phyloP scores from a whole-genome alignment of 1,284 basidiomycete genomes.

The Ceratobasidium sp. region DNA sequence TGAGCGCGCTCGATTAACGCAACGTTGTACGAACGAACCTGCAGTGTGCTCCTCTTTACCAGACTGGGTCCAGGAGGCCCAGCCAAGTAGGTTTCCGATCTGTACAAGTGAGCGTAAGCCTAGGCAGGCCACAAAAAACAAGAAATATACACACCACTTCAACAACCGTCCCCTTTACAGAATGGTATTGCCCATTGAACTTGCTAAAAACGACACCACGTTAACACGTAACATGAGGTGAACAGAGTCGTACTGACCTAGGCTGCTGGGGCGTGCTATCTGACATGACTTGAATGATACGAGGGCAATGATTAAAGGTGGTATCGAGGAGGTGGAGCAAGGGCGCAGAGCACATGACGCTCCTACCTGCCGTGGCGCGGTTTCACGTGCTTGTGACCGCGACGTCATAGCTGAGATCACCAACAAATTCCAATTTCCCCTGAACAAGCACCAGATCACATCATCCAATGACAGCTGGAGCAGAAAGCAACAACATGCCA shows the following conservation, averaged over 20 bases:
- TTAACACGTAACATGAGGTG: slow-evolving; percentile 6
- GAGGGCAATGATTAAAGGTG: background rate
- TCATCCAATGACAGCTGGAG: background rate
- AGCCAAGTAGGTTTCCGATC: slow-evolving; percentile 49
- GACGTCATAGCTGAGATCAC: background rate
- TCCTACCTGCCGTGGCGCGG: slow-evolving; percentile 11
- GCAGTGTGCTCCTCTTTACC: slow-evolving; percentile 55
- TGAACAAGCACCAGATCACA: slow-evolving; percentile 4
- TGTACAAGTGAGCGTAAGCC: background rate
- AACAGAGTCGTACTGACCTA: background rate
- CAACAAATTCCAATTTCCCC: background rate
- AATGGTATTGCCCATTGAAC: slow-evolving; percentile 53
- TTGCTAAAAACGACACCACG: slow-evolving; percentile 30
- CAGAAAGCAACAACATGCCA: background rate
- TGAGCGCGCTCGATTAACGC: background rate
- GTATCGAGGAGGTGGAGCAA: slow-evolving; percentile 6
- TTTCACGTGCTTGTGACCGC: slow-evolving; percentile 5
- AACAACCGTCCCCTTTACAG: slow-evolving; percentile 53
- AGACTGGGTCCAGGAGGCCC: slow-evolving; percentile 51
- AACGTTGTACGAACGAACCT: slow-evolving; percentile 48
- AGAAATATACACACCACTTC: slow-evolving; percentile 50
- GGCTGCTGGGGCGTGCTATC: slow-evolving; percentile 19
- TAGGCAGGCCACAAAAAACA: background rate
- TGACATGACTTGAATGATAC: slow-evolving; percentile 27
- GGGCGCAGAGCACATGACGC: slow-evolving; percentile 3